phyloP scores from a whole-genome alignment of 2,329 filamentous ascomycete species.

The Neonectria faginata region DNA sequence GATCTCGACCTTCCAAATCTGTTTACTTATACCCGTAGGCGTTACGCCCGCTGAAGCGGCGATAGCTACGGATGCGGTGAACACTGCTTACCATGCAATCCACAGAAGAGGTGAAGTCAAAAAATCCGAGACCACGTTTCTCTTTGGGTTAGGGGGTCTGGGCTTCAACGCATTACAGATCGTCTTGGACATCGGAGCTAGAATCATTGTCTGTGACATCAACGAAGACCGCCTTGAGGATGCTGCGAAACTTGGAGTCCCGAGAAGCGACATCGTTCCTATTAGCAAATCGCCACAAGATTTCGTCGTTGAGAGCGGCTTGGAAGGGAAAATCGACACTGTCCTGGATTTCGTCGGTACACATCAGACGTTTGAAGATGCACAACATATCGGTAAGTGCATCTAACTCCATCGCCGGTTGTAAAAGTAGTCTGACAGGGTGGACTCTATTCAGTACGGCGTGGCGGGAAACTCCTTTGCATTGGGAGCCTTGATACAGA shows the following conservation, averaged over 20 bases:
- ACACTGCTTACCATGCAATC: slow-evolving; percentile 38
- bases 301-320: slow-evolving; percentile 14
- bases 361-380: slow-evolving; percentile 40
- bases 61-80: slow-evolving; percentile 39
- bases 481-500: slow-evolving; percentile 54
- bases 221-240: slow-evolving; percentile 34
- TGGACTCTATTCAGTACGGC: slow-evolving; percentile 21
- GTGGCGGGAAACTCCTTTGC: slow-evolving; percentile 52
- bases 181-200: slow-evolving; percentile 28
- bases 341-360: slow-evolving; percentile 40
- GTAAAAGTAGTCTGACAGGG: neutral
- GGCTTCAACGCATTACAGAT: slow-evolving; percentile 40
- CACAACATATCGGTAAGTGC: slow-evolving; percentile 36
- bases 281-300: slow-evolving; percentile 27
- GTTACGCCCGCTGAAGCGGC: slow-evolving; percentile 35
- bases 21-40: slow-evolving; percentile 4
- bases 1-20: neutral
- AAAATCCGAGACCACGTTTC: slow-evolving; percentile 26
- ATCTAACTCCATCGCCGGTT: neutral
- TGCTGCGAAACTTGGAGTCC: slow-evolving; percentile 27
- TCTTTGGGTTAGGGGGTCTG: slow-evolving; percentile 34
- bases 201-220: slow-evolving; percentile 37
- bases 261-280: slow-evolving; percentile 29
- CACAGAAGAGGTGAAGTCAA: slow-evolving; percentile 32
- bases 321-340: slow-evolving; percentile 31